Evolutionary conservation across 257 asterid species (phyloP), one percentile per base, ranked within the genome.

Genomic region (Capsicum chinense): DNA sequence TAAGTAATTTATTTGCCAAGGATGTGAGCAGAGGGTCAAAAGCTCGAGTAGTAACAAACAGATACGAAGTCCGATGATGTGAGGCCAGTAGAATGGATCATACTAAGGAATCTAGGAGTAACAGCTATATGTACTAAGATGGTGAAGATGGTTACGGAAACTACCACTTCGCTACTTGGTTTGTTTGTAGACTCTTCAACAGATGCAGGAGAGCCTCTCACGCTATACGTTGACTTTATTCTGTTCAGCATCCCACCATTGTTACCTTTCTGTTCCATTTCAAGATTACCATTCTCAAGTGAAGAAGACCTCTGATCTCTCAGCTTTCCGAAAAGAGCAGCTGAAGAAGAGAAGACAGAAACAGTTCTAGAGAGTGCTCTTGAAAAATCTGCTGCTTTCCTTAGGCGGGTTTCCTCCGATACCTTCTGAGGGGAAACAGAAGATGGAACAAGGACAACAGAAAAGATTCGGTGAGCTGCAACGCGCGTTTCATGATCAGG

Each of bases 301-400:
- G 88, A 74, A 88, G 87, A 58, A 47, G 86, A 37, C 19, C 83
- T 89, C 82, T 90, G 95, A 85, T 88, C 91, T 81, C 85, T 91
- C 90, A 96, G 87, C 92, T 93, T 94, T 84, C 88, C 95, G 80
- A 96, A 96, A 85, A 96, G 92, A 9, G 98, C 98, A 74, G 98
- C 97, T 79, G 99, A 96, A 70, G 99, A 94, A 71, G 99, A 94
- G 86, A 96, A 94, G 86, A 94, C 98, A 17, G 99, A 96, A 88
- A 93, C 97, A 58, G 95, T 92, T 88, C 98, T 94, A 37, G 99
- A 94, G 67, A 95, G 98, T 35, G 99, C 91, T 86, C 99, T 89
- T 44, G 93, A 94, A 88, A 93, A 90, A 64, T 87, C 92, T 26
- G 88, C 66, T 62, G 84, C 87, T 89, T 89, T 89, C 89, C 85